Base-by-base conservation (phyloP, 352 stramenopile genomes). In the Peronospora belbahrii region DNA sequence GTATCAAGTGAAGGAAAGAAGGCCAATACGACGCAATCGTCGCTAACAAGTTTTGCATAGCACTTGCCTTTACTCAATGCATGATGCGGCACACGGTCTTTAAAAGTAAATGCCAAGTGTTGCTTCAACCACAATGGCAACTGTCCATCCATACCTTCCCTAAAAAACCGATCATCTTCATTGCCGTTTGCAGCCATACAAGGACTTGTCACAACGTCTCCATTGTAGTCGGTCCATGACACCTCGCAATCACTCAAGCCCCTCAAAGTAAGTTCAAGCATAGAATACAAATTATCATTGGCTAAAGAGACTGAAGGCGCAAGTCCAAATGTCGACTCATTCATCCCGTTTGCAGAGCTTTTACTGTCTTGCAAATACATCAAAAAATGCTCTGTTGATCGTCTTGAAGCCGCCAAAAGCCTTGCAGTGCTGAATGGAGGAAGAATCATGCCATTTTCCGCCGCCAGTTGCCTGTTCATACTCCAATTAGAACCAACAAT, bases 281-380 rank as follows among this genome's bases (percentile, higher is more conserved):
- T 92, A n/a, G 74, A 89, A 59, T 91, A 91, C 7, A 94, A 46
- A 52, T 92, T 79, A 2, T 79, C 49, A 25, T 94, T 94, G 3
- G 83, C 74, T 30, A 74, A 52, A 6, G 80, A 88, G 7, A 86
- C 47, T 30, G 44, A 40, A 37, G 37, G 42, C 23, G 47, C 7
- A 7, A 48, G 45, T 0, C 30, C 37, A 11, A 15, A 31, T 0
- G 34, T 43, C 11, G 25, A 32, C 9, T 44, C 51, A 9, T 59
- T 36, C 2, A 48, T 10, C 25, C 35, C 31, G 5, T 22, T 48
- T 7, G 28, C 10, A 49, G 36, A 42, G 10, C 52, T 25, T 14
- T 46, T 52, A 4, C 48, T 59, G 44, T 58, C 63, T 39, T 92
- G 74, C 18, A 94, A 41, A 58, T 91, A 92, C 74, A 94, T 90